Base-by-base conservation (phyloP, 2,329 filamentous ascomycete species). In the Xylariomycetidae sp. region DNA sequence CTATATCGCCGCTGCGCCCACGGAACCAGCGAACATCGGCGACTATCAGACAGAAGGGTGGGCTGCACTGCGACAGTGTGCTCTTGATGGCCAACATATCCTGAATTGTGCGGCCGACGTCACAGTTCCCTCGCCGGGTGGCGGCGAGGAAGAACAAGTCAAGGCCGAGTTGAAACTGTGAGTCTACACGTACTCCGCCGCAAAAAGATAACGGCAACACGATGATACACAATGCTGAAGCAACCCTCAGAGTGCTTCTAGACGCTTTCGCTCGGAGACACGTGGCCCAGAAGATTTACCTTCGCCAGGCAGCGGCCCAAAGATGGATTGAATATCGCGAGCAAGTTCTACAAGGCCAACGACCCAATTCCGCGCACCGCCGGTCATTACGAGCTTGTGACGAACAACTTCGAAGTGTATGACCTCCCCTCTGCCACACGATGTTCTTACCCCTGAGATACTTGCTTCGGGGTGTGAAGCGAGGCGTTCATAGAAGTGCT, bases 1-100 rank as follows among this genome's bases (percentile, higher is more conserved):
- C 56, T 74, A 71, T 53, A 81, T 82, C 49, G 70, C 76, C 20
- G 66, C 67, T 8, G 71, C 64, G 6, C 72, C 73, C 10, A 65
- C 65, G 34, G 65, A 75, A n/a, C 74, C 77, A 6, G 49, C 58
- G 4, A 59, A 76, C 55, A 58, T 63, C 37, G 68, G 73, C 33
- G 77, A 81, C 49, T 76, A 78, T 50, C 72, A 76, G 56, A 76
- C 75, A 10, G 74, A 79, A 42, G 77, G 76, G 15, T 82, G 75
- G 74, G 66, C 70, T 4, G 68, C 68, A 12, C 59, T 82, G 32
- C 70, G 76, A 25, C 76, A 82, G 57, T 80, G 76, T 58, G 63
- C 68, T 31, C 50, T 77, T 25, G 77, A 81, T 47, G 76, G 76
- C 6, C 75, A 78, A 50, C 67, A 78, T 57, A 79, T 82, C 44